Conservation (phyloP, 176 grass and related monocot genomes). For the Oryza longistaminata region DNA sequence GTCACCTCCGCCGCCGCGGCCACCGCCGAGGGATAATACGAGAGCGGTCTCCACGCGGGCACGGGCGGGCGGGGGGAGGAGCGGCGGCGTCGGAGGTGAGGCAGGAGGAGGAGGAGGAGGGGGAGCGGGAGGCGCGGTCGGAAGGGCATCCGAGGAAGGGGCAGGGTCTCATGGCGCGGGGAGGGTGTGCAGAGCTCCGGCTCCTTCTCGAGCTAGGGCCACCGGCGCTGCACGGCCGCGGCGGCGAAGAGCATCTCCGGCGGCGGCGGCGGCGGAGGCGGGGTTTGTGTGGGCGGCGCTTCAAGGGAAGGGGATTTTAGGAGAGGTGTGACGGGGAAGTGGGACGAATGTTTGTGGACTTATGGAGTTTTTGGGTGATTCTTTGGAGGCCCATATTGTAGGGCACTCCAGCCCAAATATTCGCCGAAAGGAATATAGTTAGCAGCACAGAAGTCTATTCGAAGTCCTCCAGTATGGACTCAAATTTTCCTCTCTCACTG, state of each 20-base stretch:
- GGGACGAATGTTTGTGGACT: not conserved
- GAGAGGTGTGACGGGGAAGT: not conserved
- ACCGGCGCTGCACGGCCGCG: not conserved
- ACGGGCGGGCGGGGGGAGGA: not conserved
- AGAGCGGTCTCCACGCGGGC: not conserved
- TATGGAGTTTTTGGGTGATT: not conserved
- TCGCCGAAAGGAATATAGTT: too few relatives aligned
- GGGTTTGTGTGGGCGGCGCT: not conserved
- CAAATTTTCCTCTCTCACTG: too few relatives aligned
- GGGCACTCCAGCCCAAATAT: too few relatives aligned
- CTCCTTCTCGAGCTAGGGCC: not conserved
- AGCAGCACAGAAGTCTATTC: too few relatives aligned
- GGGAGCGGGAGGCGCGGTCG: slow-evolving; percentile 30
- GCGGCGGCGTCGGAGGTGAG: slow-evolving; percentile 7
- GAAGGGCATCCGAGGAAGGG: slow-evolving; percentile 54
- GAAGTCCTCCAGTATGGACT: too few relatives aligned
- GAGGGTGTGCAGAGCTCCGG: not conserved
- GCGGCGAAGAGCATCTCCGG: slow-evolving; percentile 8
- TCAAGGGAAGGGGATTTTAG: not conserved
- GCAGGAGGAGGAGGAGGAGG: slow-evolving; percentile 18
- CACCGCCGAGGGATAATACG: not conserved
- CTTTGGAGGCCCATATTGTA: too few relatives aligned
- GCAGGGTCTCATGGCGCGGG: slow-evolving; percentile 32
- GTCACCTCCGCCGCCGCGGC: not conserved
- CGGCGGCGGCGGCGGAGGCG: not conserved